Base-by-base conservation (phyloP, 108 stramenopile species). In the Conticribra weissflogii region DNA sequence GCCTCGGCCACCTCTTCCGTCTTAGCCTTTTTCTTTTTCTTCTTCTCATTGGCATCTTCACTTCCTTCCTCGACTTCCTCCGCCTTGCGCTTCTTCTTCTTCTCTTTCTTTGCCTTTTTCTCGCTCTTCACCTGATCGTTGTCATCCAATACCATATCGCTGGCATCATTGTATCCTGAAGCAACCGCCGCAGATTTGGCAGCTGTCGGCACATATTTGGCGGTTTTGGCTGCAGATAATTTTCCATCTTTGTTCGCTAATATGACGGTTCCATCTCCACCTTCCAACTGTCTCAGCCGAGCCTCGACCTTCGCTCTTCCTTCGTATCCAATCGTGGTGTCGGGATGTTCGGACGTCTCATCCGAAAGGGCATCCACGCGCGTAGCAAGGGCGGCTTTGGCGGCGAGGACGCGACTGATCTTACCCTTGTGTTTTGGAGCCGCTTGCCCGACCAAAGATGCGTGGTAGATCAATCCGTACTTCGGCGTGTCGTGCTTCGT, bases 401-500 rank as follows among this genome's bases (percentile, higher is more conserved):
- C 98, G 22, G 99, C 98, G 50, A 99, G 89, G 14, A 99, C 98
- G 44, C 99, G 95, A 64, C 92, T 89, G 48, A 99, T 98, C 83
- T 99, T 99, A 33, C 99, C 99, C 85, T 99, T 99, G 85, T 98
- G 83, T 90, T 99, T 99, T 15, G 98, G 98, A 36, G 95, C 86
- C 12, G 98, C 95, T 78, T 99, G 99, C 50, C 99, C 99, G 52
- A 99, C 96, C 32, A 99, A 91, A 41, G 97, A 97, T 16, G 98
- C 98, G 76, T 99, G 99, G 72, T 99, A 99, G 74, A 99, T 99
- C 45, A 99, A 88, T 31, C 99, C 99, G 80, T 99, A 99, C 86
- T 99, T 99, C 47, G 99, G 99, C 19, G 99, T 99, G 85, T 99
- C 98, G 59, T 98, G 97, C 86, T 99, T 99, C 23, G 99, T 99